A percentile compares a stretch with the other conserved stretches of the same genome.
Evolutionary conservation across 495 filamentous ascomycete genomes (phyloP).

Genomic region (Daldinia childiae): DNA sequence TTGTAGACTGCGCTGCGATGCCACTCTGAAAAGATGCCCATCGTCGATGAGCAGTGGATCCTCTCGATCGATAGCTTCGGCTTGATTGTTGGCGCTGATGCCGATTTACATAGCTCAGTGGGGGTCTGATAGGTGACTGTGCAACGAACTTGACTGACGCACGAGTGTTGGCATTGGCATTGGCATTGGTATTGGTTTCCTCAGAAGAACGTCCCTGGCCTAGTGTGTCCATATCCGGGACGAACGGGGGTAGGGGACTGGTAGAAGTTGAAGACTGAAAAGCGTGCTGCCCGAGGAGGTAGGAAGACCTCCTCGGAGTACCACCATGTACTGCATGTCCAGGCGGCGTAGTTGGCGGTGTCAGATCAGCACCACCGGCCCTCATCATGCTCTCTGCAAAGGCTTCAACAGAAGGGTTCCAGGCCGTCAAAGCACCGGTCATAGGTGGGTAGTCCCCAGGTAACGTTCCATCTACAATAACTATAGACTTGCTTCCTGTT

Average conservation of each 20-base stretch:
- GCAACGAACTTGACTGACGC: constrained; percentile 48
- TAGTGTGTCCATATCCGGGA: constrained; percentile 51
- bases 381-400: constrained; percentile 59
- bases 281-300: constrained; percentile 57
- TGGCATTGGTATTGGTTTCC: constrained; percentile 28
- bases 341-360: constrained; percentile 65
- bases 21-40: constrained; percentile 78
- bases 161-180: constrained; percentile 25
- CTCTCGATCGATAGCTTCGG: constrained; percentile 51
- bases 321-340: constrained; percentile 46
- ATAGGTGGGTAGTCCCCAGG: constrained; percentile 54
- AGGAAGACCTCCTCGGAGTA: constrained; percentile 61
- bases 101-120: constrained; percentile 48
- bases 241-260: constrained; percentile 51
- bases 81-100: constrained; percentile 54
- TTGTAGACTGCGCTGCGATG: constrained; percentile 66
- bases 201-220: constrained; percentile 41
- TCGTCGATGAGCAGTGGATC: constrained; percentile 53
- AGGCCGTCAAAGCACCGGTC: constrained; percentile 55
- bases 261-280: constrained; percentile 44
- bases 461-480: constrained; percentile 81
- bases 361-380: constrained; percentile 55
- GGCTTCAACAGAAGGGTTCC: constrained; percentile 59
- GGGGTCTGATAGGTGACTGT: constrained; percentile 42
- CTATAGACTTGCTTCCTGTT: constrained; percentile 82